phyloP scores from a whole-genome alignment of 495 filamentous ascomycete genomes.

The Podospora australis region DNA sequence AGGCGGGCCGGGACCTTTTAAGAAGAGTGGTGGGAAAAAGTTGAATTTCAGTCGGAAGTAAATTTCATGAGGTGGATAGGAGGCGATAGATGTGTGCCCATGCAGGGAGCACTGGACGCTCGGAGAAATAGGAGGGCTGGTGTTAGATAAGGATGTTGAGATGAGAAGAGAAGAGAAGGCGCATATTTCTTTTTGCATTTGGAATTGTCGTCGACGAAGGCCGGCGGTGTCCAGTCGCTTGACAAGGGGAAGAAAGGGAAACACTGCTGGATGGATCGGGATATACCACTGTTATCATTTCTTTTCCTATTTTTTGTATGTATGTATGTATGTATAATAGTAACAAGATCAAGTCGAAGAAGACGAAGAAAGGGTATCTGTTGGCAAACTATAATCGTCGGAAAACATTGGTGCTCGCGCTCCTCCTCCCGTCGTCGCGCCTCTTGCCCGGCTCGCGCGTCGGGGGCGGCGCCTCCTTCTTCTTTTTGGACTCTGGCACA shows the following conservation, averaged over 20 bases:
- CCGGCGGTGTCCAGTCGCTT: slow-evolving; percentile 2
- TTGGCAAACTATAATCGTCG: slow-evolving; percentile 45
- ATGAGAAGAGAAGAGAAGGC: too few relatives aligned
- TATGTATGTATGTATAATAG: too few relatives aligned
- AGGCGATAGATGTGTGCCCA: background rate
- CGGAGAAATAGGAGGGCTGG: too few relatives aligned
- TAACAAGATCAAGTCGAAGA: too few relatives aligned
- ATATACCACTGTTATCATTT: slow-evolving; percentile 18
- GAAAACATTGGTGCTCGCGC: slow-evolving; percentile 69
- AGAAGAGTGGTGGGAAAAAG: slow-evolving; percentile 25
- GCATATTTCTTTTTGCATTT: too few relatives aligned
- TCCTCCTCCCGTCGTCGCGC: slow-evolving; percentile 51
- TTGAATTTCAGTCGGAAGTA: slow-evolving; percentile 29
- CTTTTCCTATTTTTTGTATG: too few relatives aligned
- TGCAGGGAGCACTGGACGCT: too few relatives aligned
- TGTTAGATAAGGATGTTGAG: too few relatives aligned
- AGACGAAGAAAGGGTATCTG: slow-evolving; percentile 12
- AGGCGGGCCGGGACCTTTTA: slow-evolving; percentile 28
- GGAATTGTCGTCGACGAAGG: too few relatives aligned
- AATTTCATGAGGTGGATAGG: background rate
- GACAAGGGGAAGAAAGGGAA: slow-evolving; percentile 4
- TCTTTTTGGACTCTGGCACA: slow-evolving; percentile 57
- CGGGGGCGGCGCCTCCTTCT: slow-evolving; percentile 28
- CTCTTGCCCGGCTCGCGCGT: slow-evolving; percentile 32
- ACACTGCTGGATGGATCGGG: background rate